Base-by-base conservation (phyloP, 1,139 yeast genomes). In the Scheffersomyces insectosa region DNA sequence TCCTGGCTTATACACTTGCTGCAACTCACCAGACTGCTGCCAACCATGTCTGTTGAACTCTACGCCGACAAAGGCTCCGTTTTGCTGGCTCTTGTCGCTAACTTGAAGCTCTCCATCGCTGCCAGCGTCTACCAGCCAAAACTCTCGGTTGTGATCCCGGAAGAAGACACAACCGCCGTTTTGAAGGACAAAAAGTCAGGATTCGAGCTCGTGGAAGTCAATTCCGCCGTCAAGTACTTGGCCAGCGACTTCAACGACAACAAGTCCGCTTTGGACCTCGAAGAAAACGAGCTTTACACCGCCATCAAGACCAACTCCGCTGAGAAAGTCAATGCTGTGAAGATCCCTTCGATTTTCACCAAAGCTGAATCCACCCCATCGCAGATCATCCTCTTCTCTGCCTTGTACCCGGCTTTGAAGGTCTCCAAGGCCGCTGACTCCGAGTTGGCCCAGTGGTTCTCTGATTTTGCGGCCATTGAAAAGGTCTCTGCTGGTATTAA, bases 161-260 rank as follows among this genome's bases (percentile, higher is more conserved):
- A 62, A 43, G 61, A 63, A 32, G 72, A 68, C 39, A 72, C 66
- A 40, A 59, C 68, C 38, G 62, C 62, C 10, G 60, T 73, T 20
- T 65, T 80, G 42, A 56, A 59, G 37, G 66, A 68, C 52, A 59
- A 63, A 50, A 62, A 55, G 54, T 49, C 63, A 30, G 70, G 62
- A 12, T 78, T 84, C 44, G 78, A 75, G 52, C 74, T 90, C 52
- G 69, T 79, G 48, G 96, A 89, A 63, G 79, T 95, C 29, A 88
- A 90, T 62, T 88, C 97, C 20, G 85, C 90, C 46, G 90, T 88
- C 45, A 82, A 85, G 62, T 88, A 80, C 57, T 70, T 85, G 47
- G 69, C 81, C 39, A 66, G 72, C 16, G 80, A 77, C 51, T 82
- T 76, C 47, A 51, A 59, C 5, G 58, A 48, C 47, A 20, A 15